phyloP scores from a whole-genome alignment of 768 basidiomycete species.

The Galerina marginata region DNA sequence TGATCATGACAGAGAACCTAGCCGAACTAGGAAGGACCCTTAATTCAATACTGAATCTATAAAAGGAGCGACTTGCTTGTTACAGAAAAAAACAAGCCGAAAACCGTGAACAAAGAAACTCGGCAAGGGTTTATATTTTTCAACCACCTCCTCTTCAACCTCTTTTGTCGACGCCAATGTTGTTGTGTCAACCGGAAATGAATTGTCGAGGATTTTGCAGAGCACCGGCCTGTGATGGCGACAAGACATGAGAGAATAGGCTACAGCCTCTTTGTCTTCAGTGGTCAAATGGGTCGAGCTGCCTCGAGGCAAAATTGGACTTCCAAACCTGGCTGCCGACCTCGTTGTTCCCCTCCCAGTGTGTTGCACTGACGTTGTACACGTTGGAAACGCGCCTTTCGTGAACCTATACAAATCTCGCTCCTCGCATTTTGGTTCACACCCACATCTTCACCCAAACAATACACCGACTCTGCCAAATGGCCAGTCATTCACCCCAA shows the following conservation, averaged over 20 bases:
- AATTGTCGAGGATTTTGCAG: constrained; percentile 4
- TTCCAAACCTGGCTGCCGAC: constrained; percentile 64
- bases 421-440: constrained; percentile 20
- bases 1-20: too few species aligned
- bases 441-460: constrained; percentile 21
- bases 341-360: constrained; percentile 55
- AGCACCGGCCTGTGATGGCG: not conserved
- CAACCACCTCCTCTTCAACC: not conserved
- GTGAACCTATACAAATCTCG: constrained; percentile 37
- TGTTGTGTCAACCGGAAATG: constrained; percentile 26
- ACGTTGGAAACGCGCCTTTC: constrained; percentile 73
- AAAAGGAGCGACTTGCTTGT: constrained; percentile 9
- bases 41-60: not conserved
- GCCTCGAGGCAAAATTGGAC: constrained; percentile 40
- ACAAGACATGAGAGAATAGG: constrained; percentile 4
- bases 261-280: constrained; percentile 12
- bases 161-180: constrained; percentile 10
- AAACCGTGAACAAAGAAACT: not conserved
- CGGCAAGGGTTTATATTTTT: too few species aligned
- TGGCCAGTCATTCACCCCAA: constrained; percentile 67
- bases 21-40: not conserved
- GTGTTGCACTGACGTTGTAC: constrained; percentile 49
- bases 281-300: constrained; percentile 27
- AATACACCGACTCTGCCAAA: constrained; percentile 35
- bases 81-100: not conserved